Conservation (phyloP, 2,329 filamentous ascomycete genomes). For the Thelonectria blattea region DNA sequence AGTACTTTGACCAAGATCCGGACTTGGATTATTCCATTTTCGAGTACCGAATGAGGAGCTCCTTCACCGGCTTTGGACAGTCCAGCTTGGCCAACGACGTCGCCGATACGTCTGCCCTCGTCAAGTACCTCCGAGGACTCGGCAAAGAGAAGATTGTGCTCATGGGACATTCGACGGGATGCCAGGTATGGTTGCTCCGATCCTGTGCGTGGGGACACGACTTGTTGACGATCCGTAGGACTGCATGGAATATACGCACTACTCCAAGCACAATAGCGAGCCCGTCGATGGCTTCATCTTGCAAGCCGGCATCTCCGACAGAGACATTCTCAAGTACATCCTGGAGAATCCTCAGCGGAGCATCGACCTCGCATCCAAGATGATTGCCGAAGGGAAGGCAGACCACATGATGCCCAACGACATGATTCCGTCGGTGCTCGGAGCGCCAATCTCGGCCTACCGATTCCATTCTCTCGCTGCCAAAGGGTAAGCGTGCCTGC, state of each 20-base stretch:
- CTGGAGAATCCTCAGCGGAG: slow-evolving; percentile 54
- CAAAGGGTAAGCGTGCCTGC: slow-evolving; percentile 51
- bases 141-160: slow-evolving; percentile 59
- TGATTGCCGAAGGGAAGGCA: slow-evolving; percentile 61
- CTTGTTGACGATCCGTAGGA: slow-evolving; percentile 47
- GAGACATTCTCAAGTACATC: slow-evolving; percentile 64
- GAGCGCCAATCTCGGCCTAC: slow-evolving; percentile 58
- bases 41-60: slow-evolving; percentile 61
- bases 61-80: slow-evolving; percentile 59
- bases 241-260: slow-evolving; percentile 60
- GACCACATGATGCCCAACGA: slow-evolving; percentile 61
- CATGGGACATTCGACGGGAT: slow-evolving; percentile 65
- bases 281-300: slow-evolving; percentile 78
- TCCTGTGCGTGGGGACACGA: not conserved
- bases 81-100: slow-evolving; percentile 59
- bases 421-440: slow-evolving; percentile 48
- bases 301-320: slow-evolving; percentile 80
- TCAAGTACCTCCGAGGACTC: slow-evolving; percentile 58
- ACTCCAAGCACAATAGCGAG: slow-evolving; percentile 49
- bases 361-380: slow-evolving; percentile 56
- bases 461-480: slow-evolving; percentile 58
- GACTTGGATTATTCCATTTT: slow-evolving; percentile 59
- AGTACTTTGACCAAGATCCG: slow-evolving; percentile 46
- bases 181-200: slow-evolving; percentile 51
- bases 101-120: slow-evolving; percentile 58